Evolutionary conservation across 1,284 basidiomycete genomes (phyloP), one percentile per base, ranked within the genome.

Genomic region (Rhizoctonia solani): DNA sequence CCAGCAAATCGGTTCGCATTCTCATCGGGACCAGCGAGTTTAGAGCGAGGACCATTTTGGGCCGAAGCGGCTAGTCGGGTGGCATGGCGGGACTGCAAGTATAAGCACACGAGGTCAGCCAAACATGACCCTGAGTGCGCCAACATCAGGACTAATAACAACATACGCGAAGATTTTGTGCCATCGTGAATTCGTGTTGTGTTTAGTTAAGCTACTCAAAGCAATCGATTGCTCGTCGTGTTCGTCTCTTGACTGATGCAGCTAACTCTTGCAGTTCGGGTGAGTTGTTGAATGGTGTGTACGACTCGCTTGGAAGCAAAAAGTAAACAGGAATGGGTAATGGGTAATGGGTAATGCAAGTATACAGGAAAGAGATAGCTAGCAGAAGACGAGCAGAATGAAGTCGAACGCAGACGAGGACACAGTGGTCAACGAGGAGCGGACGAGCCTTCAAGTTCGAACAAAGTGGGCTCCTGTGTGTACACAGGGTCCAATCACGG

Each of bases 391-490:
- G 42, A 59, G 37, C 16, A 9, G 47, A 23, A 34, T 27, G 56
- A 63, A 63, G 58, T 34, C 58, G 58, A 52, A 63, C 58, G 23
- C 39, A 59, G 58, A 52, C 58, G 58, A 63, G 47, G 47, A 63
- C 58, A 49, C 47, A 29, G 44, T 29, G 58, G 58, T 63, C 58
- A 23, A 52, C 58, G 58, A 63, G 58, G 58, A 63, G 27, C 58
- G 58, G 52, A 63, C 58, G 32, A 52, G 30, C 32, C 29, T 34
- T 41, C n/a, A n/a, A 11, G 58, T 63, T 63, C 58, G 58, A 63
- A 63, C 58, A 63, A 50, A 63, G 47, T 63, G 34, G 23, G 47
- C 58, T 63, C 58, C 58, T 63, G 58, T 63, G 34, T 63, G 58
- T 63, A 37, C 58, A 27, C 58, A 63, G 58, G 58, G 58, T 63